phyloP scores from a whole-genome alignment of 371 early-diverging fungal species.

The Mucor sp. region DNA sequence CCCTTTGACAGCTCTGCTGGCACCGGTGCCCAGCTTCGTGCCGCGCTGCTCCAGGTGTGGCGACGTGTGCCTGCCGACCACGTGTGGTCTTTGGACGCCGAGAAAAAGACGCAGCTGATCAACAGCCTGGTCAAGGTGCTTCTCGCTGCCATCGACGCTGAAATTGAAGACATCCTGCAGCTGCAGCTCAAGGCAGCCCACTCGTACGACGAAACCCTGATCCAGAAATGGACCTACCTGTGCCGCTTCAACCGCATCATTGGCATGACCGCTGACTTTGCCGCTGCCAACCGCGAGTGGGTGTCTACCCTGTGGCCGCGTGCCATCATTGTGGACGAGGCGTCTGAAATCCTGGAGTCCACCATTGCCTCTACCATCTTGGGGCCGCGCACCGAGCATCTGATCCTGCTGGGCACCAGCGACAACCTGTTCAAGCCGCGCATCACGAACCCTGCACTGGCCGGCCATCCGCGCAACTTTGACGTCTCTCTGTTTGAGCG shows the following conservation, averaged over 20 bases:
- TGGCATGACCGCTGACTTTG: slow-evolving; percentile 46
- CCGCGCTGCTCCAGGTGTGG: slow-evolving; percentile 17
- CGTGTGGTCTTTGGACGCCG: slow-evolving; percentile 19
- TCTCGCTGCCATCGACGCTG: slow-evolving; percentile 25
- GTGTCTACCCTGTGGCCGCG: slow-evolving; percentile 33
- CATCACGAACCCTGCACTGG: slow-evolving; percentile 7
- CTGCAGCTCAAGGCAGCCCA: slow-evolving; percentile 25
- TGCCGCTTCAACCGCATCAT: slow-evolving; percentile 41
- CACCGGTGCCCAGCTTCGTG: slow-evolving; percentile 12
- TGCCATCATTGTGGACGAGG: slow-evolving; percentile 41
- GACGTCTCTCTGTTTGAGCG: slow-evolving; percentile 39
- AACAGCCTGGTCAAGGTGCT: slow-evolving; percentile 9
- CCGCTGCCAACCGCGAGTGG: slow-evolving; percentile 33
- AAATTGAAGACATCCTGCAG: slow-evolving; percentile 26
- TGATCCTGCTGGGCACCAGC: slow-evolving; percentile 35
- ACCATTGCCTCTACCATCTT: slow-evolving; percentile 20
- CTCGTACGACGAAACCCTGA: slow-evolving; percentile 24
- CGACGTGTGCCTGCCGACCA: not conserved
- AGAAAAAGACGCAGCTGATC: slow-evolving; percentile 4
- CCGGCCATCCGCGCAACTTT: slow-evolving; percentile 21
- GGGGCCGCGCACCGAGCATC: slow-evolving; percentile 35
- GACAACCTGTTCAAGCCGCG: slow-evolving; percentile 13
- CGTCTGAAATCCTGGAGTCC: slow-evolving; percentile 34
- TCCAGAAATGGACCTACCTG: slow-evolving; percentile 21
- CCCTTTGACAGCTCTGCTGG: slow-evolving; percentile 26